Evolutionary conservation across 495 filamentous ascomycete genomes (phyloP).

Genomic region (Tuber melanosporum): DNA sequence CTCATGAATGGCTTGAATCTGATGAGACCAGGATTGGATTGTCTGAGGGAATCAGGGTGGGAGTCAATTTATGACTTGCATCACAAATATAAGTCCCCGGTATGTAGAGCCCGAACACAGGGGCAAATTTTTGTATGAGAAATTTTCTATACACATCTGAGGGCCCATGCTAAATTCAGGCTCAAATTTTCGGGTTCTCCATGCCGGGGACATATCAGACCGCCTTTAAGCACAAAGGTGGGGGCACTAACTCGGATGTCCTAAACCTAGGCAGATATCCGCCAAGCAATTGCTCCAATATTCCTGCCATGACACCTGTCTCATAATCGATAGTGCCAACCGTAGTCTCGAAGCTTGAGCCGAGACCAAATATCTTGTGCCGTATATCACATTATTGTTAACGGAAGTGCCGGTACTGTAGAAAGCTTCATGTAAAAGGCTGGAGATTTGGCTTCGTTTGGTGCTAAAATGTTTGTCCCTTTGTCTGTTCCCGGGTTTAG

Average conservation of each 20-base stretch:
- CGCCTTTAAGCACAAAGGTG: neutral
- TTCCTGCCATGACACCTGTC: neutral
- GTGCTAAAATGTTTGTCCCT: neutral
- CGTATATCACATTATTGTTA: neutral
- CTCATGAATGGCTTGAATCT: neutral
- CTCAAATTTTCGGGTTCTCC: no score
- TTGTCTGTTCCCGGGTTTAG: neutral
- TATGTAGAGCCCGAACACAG: no score
- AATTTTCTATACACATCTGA: no score
- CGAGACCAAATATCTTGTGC: neutral
- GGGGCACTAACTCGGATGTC: neutral
- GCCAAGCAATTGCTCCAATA: neutral
- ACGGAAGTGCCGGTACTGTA: neutral
- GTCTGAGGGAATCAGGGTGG: neutral
- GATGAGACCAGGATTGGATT: neutral
- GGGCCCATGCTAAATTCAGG: no score
- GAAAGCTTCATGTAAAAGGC: neutral
- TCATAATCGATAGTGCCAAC: neutral
- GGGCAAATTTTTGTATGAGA: no score
- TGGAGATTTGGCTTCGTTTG: neutral
- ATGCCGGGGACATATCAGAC: neutral
- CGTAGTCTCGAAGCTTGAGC: neutral
- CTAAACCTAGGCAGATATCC: neutral
- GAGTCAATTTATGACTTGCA: neutral
- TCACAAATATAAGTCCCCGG: neutral